A percentile compares a stretch with the other conserved stretches of the same genome.
These are phyloP conservation scores for Lachnellula willkommii DNA, from an alignment of 2,329 filamentous ascomycete genomes.

Conservation along the genomic window DNA sequence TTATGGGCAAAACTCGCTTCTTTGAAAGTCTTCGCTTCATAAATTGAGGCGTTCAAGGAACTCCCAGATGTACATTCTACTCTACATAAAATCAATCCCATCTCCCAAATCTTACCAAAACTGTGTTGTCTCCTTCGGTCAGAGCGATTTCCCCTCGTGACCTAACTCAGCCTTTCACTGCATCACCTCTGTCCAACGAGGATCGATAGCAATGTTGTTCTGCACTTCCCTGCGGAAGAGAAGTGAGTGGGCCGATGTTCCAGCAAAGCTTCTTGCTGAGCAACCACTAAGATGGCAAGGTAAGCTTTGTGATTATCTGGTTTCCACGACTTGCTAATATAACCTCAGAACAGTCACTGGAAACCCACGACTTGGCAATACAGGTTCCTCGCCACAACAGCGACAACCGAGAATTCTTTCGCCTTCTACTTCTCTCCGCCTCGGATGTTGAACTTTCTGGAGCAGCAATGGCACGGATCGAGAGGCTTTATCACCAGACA, in stretches of 20 bases:
- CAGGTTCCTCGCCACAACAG: slow-evolving; percentile 17
- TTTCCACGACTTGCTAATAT: neutral
- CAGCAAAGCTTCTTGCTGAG: slow-evolving; percentile 21
- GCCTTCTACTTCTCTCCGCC: slow-evolving; percentile 27
- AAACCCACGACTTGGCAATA: slow-evolving; percentile 29
- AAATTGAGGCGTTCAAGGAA: slow-evolving; percentile 1
- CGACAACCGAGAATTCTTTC: slow-evolving; percentile 17
- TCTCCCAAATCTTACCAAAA: slow-evolving; percentile 1
- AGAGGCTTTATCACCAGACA: slow-evolving; percentile 29
- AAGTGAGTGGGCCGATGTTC: slow-evolving; percentile 25
- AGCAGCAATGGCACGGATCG: slow-evolving; percentile 24
- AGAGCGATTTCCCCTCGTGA: neutral
- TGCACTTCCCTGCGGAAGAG: slow-evolving; percentile 30
- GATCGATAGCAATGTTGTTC: slow-evolving; percentile 24
- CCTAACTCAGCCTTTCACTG: neutral
- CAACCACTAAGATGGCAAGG: slow-evolving; percentile 29
- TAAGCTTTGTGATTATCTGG: slow-evolving; percentile 6
- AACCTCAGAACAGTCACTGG: slow-evolving; percentile 20
- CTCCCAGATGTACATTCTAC: slow-evolving; percentile 19
- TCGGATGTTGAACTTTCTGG: slow-evolving; percentile 16
- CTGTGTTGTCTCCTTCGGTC: too few species aligned
- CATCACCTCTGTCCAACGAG: neutral
- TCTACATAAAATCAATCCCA: slow-evolving; percentile 9
- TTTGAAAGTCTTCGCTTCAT: slow-evolving; percentile 7
- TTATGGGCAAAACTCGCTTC: slow-evolving; percentile 7